These are phyloP conservation scores for Xylariaceae sp. DNA, from an alignment of 2,329 filamentous ascomycete species.

Conservation along the genomic window DNA sequence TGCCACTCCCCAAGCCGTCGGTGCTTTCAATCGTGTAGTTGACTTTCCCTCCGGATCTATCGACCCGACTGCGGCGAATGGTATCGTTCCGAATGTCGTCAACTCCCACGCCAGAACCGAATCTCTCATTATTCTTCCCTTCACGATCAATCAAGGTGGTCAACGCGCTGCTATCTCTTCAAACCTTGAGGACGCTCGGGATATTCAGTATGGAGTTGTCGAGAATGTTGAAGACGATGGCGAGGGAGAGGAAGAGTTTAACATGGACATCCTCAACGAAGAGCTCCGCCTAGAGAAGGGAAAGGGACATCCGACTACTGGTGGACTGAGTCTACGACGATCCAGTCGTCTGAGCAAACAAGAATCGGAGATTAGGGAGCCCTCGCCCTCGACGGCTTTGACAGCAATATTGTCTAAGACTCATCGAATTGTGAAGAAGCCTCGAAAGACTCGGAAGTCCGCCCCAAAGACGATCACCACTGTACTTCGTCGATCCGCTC, in stretches of 20 bases:
- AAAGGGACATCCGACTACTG: slow-evolving; percentile 5
- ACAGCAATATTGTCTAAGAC: background rate
- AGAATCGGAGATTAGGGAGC: slow-evolving; percentile 2
- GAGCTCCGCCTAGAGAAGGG: background rate
- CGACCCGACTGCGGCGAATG: too few species aligned
- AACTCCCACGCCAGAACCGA: too few species aligned
- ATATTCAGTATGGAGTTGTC: background rate
- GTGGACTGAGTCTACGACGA: slow-evolving; percentile 12
- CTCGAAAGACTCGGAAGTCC: too few species aligned
- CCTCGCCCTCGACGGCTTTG: slow-evolving; percentile 8
- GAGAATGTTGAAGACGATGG: background rate
- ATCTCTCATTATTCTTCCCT: too few species aligned
- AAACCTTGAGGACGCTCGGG: background rate
- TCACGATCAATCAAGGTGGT: too few species aligned
- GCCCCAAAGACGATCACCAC: background rate
- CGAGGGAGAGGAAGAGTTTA: background rate
- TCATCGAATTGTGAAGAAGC: slow-evolving; percentile 13
- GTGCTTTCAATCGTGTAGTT: too few species aligned
- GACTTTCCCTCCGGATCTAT: too few species aligned
- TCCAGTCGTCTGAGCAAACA: slow-evolving; percentile 13
- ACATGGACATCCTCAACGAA: too few species aligned
- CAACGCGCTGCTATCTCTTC: background rate
- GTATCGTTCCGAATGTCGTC: too few species aligned
- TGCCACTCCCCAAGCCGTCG: too few species aligned
- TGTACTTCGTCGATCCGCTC: slow-evolving; percentile 26